Evolutionary conservation across 495 filamentous ascomycete genomes (phyloP), one percentile per base, ranked within the genome.

Genomic region (Podospora didyma): DNA sequence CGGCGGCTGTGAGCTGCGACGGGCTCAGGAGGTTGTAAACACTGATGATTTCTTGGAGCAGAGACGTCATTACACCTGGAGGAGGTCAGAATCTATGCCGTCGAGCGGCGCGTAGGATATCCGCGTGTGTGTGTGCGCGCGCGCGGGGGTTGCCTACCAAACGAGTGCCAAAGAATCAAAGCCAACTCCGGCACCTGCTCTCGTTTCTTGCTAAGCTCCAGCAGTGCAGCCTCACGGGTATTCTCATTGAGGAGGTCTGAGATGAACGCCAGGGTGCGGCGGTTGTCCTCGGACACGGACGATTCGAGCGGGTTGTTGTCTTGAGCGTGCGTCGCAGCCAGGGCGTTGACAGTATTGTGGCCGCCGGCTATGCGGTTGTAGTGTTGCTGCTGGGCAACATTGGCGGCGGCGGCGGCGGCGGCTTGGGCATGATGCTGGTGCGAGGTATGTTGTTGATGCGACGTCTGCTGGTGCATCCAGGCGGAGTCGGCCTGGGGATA

Each of bases 1-100:
- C 93, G 16, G 95, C 92, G 23, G 94, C 94, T 7, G 95, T 99
- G 56, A 99, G 81, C 74, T 96, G 92, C 11, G 92, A 96, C 3
- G 95, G 94, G 72, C 96, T 97, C 66, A 99, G 82, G 7, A 97
- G 80, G 12, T 90, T 95, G 64, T 99, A 99, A 23, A 99, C 94
- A 11, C 93, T 96, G 65, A 97, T 99, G 62, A 99, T 99, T 75
- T 99, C 94, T 69, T 97, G 94, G 49, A 97, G 83, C 14, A 99
- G 77, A 26, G 91, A 93, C 24, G 94, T 96, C 94, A 99, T 99
- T 54, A 99, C 95, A 62, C 94, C 93, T 97, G 21, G 46, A 12
- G 42, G 20, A 34, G 11, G 45, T 42, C 45, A 58, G 48, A n/a
- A 35, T 14, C 31, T 6, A n/a, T 3, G 44, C 14, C 10, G 52